Base-by-base conservation (phyloP, 2,329 filamentous ascomycete genomes). In the Aspergillus fumigatus region DNA sequence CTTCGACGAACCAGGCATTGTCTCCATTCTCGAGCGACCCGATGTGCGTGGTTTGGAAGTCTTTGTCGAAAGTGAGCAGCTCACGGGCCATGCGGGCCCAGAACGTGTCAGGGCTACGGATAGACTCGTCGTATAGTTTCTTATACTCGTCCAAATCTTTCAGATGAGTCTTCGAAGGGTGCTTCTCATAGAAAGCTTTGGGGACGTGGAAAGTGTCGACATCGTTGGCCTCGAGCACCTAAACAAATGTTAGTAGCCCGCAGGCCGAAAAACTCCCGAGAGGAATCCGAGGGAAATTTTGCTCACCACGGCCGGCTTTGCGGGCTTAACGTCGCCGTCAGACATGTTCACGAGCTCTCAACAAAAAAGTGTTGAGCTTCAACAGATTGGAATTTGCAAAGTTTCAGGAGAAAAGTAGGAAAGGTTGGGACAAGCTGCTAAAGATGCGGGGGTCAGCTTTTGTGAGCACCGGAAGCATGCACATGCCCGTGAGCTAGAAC, bases 1-100 rank as follows among this genome's bases (percentile, higher is more conserved):
- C 94, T 79, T 97, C 94, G 59, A 92, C 78, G 73, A 97, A 99
- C 93, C 94, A 99, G 61, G 92, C 89, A 70, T 83, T 88, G 79
- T 99, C 92, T 66, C 94, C 94, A 61, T 88, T 81, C 53, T 74
- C 74, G 55, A 99, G 84, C 29, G 85, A 86, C 59, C 94, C 94
- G 58, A 82, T 84, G 73, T 86, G 86, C 53, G 95, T 92, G 11
- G 92, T 97, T 75, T 96, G 80, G 77, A 99, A 99, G 72, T 97
- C 93, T 64, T 84, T 84, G 64, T 91, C 87, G 89, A 94, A 99
- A 51, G 88, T 87, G 65, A 99, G 84, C 54, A 97, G 85, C 68
- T 97, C 92, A 62, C 92, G 89, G 51, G 92, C 94, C 73, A 88
- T 82, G 63, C 83, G 83, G 59, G 82, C 92, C 92, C 93, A 99